Conservation (phyloP, 2,329 filamentous ascomycete species). For the Fusarium redolens region DNA sequence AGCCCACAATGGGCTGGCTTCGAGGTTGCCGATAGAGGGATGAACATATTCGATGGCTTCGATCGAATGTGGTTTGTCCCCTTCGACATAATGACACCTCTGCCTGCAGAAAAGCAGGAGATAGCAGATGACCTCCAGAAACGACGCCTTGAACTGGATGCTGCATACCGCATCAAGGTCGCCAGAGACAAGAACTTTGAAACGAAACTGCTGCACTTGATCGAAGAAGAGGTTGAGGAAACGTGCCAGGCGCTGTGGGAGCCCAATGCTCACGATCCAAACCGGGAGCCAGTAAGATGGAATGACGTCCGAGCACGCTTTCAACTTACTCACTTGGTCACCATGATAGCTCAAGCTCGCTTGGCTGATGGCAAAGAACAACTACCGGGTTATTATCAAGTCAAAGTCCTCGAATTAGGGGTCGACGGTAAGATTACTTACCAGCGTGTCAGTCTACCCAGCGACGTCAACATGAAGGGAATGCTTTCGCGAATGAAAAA, state of each 20-base stretch:
- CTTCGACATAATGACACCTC: conserved; percentile 14
- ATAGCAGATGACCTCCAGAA: conserved; percentile 18
- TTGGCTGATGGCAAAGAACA: conserved; percentile 24
- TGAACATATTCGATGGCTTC: conserved; percentile 40
- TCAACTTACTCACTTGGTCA: conserved; percentile 2
- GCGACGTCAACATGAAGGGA: conserved; percentile 3
- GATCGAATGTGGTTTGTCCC: conserved; percentile 41
- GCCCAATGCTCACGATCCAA: neutral
- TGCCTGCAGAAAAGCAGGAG: conserved; percentile 19
- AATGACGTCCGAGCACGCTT: conserved; percentile 6
- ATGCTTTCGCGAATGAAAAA: conserved; percentile 30
- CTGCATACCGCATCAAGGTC: neutral
- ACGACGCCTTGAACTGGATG: conserved; percentile 5
- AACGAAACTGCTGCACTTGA: neutral
- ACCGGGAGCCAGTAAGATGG: conserved; percentile 23
- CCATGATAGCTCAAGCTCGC: conserved; percentile 38
- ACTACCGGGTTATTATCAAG: conserved; percentile 33
- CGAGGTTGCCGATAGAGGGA: conserved; percentile 3
- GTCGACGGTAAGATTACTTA: conserved; percentile 26
- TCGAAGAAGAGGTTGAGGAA: conserved; percentile 29
- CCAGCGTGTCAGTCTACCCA: conserved; percentile 19
- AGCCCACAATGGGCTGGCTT: conserved; percentile 26
- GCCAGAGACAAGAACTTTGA: neutral
- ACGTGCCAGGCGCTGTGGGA: conserved; percentile 38
- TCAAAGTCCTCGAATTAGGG: conserved; percentile 32